A percentile compares a stretch with the other conserved stretches of the same genome.
phyloP scores from a whole-genome alignment of 768 basidiomycete genomes.

The Tremella mesenterica region DNA sequence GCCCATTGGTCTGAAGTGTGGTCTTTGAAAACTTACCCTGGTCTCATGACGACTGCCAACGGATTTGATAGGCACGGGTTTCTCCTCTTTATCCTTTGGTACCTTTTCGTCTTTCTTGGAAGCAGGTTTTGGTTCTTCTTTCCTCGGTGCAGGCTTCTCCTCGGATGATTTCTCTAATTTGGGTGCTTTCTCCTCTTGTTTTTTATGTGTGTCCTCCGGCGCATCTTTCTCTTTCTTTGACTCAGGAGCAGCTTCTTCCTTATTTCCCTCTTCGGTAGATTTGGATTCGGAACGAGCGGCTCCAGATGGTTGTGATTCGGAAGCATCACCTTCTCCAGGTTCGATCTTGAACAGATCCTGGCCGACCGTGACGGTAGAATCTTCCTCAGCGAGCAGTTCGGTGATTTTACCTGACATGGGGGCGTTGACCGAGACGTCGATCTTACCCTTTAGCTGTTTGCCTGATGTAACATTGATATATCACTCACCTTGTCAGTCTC shows the following conservation, averaged over 20 bases:
- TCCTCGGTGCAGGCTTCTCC: slow-evolving; percentile 42
- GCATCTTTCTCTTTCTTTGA: slow-evolving; percentile 37
- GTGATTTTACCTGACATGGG: slow-evolving; percentile 78
- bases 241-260: slow-evolving; percentile 34
- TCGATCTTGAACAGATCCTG: slow-evolving; percentile 90
- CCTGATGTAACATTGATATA: not conserved
- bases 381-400: slow-evolving; percentile 77
- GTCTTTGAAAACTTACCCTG: slow-evolving; percentile 52
- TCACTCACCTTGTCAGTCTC: slow-evolving; percentile 89
- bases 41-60: slow-evolving; percentile 71
- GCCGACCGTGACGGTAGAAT: slow-evolving; percentile 87
- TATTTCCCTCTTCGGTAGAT: slow-evolving; percentile 35
- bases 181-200: slow-evolving; percentile 28
- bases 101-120: slow-evolving; percentile 16
- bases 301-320: slow-evolving; percentile 24
- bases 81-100: slow-evolving; percentile 30
- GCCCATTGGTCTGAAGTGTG: not conserved
- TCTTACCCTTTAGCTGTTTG: slow-evolving; percentile 50
- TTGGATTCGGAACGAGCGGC: slow-evolving; percentile 35
- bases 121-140: slow-evolving; percentile 25
- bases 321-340: slow-evolving; percentile 55
- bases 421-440: slow-evolving; percentile 94
- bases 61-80: slow-evolving; percentile 43
- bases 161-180: slow-evolving; percentile 36
- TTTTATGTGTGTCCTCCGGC: slow-evolving; percentile 30